phyloP scores from a whole-genome alignment of 2,329 filamentous ascomycete genomes.

The Aureobasidium leucospermi region DNA sequence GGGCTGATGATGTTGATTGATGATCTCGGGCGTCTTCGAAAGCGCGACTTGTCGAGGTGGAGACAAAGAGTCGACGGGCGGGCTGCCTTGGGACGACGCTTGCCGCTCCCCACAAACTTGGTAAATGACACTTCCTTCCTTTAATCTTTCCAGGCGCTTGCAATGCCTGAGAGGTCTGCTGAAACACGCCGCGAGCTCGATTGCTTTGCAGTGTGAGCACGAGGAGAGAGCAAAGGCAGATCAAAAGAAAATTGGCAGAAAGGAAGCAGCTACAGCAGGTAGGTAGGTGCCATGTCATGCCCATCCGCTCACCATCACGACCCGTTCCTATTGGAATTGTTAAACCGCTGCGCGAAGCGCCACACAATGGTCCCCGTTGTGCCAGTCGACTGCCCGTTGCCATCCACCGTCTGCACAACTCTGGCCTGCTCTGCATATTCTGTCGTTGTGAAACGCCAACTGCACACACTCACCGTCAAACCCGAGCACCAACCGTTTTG shows the following conservation, averaged over 20 bases:
- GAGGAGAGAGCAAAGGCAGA: neutral
- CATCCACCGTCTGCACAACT: neutral
- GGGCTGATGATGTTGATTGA: neutral
- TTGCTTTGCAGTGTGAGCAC: neutral
- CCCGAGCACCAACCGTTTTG: neutral
- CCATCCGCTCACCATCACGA: slow-evolving; percentile 1
- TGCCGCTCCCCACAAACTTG: too few species aligned
- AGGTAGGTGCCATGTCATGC: neutral
- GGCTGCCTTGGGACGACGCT: too few species aligned
- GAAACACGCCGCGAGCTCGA: neutral
- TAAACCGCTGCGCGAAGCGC: neutral
- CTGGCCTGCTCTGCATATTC: neutral
- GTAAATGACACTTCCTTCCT: neutral
- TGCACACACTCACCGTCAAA: neutral
- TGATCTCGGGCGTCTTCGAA: neutral
- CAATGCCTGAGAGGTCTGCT: neutral
- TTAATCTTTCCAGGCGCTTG: slow-evolving; percentile 1
- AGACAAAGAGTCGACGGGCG: too few species aligned
- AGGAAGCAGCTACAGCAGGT: neutral
- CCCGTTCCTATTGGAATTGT: slow-evolving; percentile 2
- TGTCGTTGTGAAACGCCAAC: neutral
- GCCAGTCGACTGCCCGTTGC: neutral
- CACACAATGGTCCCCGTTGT: slow-evolving; percentile 11
- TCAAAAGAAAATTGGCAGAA: neutral
- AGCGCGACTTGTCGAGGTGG: neutral